A percentile compares a stretch with the other conserved stretches of the same genome.
These are phyloP conservation scores for Dryas octopetala DNA, from an alignment of 306 rosid genomes.

Conservation along the genomic window DNA sequence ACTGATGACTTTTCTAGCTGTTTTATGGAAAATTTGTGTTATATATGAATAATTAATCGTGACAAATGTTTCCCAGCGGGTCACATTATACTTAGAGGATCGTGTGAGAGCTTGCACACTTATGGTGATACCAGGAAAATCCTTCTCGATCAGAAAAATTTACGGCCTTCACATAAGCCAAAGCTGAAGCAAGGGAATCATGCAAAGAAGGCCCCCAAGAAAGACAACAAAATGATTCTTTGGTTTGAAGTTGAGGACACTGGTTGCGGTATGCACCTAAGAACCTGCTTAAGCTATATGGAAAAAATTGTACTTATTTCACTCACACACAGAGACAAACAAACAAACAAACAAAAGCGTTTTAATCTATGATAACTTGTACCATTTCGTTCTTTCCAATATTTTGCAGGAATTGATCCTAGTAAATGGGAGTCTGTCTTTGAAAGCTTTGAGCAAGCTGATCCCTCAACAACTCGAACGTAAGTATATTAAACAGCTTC, in stretches of 20 bases:
- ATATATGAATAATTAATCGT: constrained; percentile 3
- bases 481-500: constrained; percentile 35
- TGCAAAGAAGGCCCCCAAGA: constrained; percentile 50
- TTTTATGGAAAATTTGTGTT: constrained; percentile 5
- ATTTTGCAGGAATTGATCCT: constrained; percentile 80
- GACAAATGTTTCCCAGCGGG: constrained; percentile 69
- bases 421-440: constrained; percentile 97
- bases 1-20: background rate
- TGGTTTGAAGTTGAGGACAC: constrained; percentile 99
- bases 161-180: constrained; percentile 46
- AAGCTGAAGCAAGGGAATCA: constrained; percentile 62
- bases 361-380: background rate
- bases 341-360: no score
- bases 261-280: constrained; percentile 75
- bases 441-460: constrained; percentile 99
- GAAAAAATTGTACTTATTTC: background rate
- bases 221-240: constrained; percentile 65
- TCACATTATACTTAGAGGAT: constrained; percentile 87
- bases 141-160: constrained; percentile 56
- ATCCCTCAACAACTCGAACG: constrained; percentile 97
- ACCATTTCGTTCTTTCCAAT: constrained; percentile 1
- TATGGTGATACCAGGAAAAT: constrained; percentile 41
- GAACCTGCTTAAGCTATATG: background rate
- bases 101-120: constrained; percentile 59
- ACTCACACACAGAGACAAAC: background rate